Evolutionary conservation across 495 filamentous ascomycete genomes (phyloP), one percentile per base, ranked within the genome.

Genomic region (Penicillium crystallinum): DNA sequence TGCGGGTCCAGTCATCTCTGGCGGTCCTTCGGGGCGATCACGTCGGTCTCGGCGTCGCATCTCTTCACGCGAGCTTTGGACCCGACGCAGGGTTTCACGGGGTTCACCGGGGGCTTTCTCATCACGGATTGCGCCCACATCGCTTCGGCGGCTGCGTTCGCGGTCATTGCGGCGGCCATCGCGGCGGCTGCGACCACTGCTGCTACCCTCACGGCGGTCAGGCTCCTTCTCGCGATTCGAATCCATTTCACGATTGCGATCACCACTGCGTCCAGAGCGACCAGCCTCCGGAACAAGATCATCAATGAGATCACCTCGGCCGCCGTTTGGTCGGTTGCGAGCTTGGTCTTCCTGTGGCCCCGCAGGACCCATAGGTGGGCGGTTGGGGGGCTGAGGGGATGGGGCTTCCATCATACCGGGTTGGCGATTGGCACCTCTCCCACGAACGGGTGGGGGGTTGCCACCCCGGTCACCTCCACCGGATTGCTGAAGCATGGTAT

Each of bases 401-500:
- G 63, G 53, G 11, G 43, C 55, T 31, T 67, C 65, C 44, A 60
- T 45, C 4, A 31, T 50, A 46, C 46, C 55, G 12, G 66, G 49
- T 54, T 71, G 70, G 47, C 74, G 63, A 18, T 56, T 65, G 27
- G 63, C 63, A 2, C 72, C 73, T 44, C 73, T 57, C 14, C 72
- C 73, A 14, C 74, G 72, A 37, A 71, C 68, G 21, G 65, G 44
- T 5, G 67, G 69, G 5, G 66, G 65, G 27, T 65, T 58, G 23
- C 48, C 58, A 34, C 54, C 50, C 33, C 70, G 69, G 7, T 76
- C 73, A 43, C 55, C 54, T 15, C 64, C 54, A 12, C 63, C 64
- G 22, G 70, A 69, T 47, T 77, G 74, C 40, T 75, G 70, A 23
- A 77, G 71, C 66, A 74, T 66, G 29, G 61, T 72, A 53, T 73